A percentile compares a stretch with the other conserved stretches of the same genome.
Conservation (phyloP, 2,329 filamentous ascomycete genomes). For the Cladosporium sp. region DNA sequence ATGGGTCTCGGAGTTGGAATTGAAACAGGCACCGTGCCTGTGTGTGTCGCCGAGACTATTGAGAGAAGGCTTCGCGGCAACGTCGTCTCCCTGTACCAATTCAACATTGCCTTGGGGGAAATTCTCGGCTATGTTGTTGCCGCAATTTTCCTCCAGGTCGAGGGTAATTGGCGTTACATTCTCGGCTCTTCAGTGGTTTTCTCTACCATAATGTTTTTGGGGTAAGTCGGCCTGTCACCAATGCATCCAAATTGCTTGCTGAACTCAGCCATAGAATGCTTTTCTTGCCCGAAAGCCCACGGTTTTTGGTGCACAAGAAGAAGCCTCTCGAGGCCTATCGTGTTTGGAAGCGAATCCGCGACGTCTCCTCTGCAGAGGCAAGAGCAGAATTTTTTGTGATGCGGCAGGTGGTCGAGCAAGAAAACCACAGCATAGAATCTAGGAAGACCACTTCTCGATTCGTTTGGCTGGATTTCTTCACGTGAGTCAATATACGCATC, state of each 20-base stretch:
- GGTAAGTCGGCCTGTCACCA: too few relatives aligned
- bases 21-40: slow-evolving; percentile 66
- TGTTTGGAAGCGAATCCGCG: slow-evolving; percentile 68
- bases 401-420: slow-evolving; percentile 56
- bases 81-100: slow-evolving; percentile 66
- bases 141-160: slow-evolving; percentile 64
- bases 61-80: slow-evolving; percentile 63
- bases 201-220: slow-evolving; percentile 50
- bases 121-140: slow-evolving; percentile 67
- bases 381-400: slow-evolving; percentile 67
- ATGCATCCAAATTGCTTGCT: too few relatives aligned
- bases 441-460: slow-evolving; percentile 50
- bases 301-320: slow-evolving; percentile 65
- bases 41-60: slow-evolving; percentile 69
- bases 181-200: slow-evolving; percentile 66
- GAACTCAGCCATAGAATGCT: slow-evolving; percentile 47
- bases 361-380: slow-evolving; percentile 49
- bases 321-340: slow-evolving; percentile 54
- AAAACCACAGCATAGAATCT: slow-evolving; percentile 43
- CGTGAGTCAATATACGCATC: slow-evolving; percentile 21
- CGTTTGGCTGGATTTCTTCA: slow-evolving; percentile 70
- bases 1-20: slow-evolving; percentile 66
- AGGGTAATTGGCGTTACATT: slow-evolving; percentile 67
- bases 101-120: slow-evolving; percentile 69
- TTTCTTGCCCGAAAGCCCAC: slow-evolving; percentile 64